These are phyloP conservation scores for Harringtonia lauricola DNA, from an alignment of 2,329 filamentous ascomycete species.

Conservation along the genomic window DNA sequence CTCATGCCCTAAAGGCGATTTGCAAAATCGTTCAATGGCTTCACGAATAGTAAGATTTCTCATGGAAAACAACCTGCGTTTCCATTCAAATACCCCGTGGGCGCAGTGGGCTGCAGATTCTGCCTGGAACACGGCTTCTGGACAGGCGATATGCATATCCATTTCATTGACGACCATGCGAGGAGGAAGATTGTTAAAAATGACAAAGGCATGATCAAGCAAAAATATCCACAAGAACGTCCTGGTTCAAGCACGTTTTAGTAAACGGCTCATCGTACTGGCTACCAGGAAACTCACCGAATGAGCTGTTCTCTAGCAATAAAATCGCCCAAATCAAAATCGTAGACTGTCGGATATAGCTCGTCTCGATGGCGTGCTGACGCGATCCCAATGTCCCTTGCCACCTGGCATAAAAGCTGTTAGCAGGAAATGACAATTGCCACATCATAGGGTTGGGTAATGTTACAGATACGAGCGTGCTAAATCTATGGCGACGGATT, in stretches of 20 bases:
- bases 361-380: slow-evolving; percentile 3
- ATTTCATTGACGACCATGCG: slow-evolving; percentile 6
- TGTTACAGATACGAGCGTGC: slow-evolving; percentile 5
- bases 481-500: slow-evolving; percentile 4
- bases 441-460: neutral
- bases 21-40: slow-evolving; percentile 1
- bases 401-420: neutral
- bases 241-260: neutral
- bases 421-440: neutral
- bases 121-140: slow-evolving; percentile 4
- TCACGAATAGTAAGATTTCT: neutral
- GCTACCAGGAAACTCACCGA: neutral
- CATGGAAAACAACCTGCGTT: neutral
- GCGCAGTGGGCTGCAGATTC: slow-evolving; percentile 1
- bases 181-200: slow-evolving; percentile 7
- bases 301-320: slow-evolving; percentile 2
- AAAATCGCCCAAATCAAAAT: slow-evolving; percentile 3
- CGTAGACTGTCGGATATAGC: neutral
- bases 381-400: slow-evolving; percentile 2
- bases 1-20: neutral
- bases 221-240: slow-evolving; percentile 3
- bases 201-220: slow-evolving; percentile 5
- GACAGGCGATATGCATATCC: slow-evolving; percentile 5
- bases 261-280: neutral
- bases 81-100: neutral